phyloP scores from a whole-genome alignment of 2,329 filamentous ascomycete species.

The Seiridium unicorne region DNA sequence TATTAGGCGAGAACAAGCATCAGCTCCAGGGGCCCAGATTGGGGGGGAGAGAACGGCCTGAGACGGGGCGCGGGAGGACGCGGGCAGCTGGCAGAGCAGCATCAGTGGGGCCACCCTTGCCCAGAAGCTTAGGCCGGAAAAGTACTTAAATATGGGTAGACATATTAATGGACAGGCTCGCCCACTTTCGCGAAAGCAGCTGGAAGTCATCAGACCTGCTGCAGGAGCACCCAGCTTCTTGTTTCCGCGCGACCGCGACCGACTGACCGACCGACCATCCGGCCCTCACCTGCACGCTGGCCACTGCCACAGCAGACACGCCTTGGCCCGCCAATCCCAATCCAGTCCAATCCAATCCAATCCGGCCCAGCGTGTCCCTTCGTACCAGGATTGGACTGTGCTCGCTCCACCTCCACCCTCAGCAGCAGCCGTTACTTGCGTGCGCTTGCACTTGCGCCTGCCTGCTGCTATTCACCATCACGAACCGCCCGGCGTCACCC shows the following conservation, averaged over 20 bases:
- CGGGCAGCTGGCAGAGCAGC: constrained; percentile 6
- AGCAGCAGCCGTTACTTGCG: no score
- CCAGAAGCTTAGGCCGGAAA: constrained; percentile 7
- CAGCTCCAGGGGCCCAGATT: neutral
- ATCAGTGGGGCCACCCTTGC: constrained; percentile 3
- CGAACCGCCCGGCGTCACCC: neutral
- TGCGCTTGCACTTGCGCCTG: no score
- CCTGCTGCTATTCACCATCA: neutral
- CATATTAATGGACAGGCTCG: constrained; percentile 16
- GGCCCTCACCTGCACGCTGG: neutral
- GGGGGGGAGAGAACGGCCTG: constrained; percentile 1
- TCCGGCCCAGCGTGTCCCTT: no score
- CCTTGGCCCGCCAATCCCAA: neutral
- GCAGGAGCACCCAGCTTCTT: neutral
- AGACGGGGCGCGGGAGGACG: neutral
- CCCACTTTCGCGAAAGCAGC: constrained; percentile 14
- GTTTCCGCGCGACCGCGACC: neutral
- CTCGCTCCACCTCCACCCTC: no score
- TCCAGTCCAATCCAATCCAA: neutral
- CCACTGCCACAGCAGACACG: neutral
- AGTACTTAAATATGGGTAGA: constrained; percentile 15
- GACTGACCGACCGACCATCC: constrained; percentile 2
- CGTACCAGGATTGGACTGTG: no score
- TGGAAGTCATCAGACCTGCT: constrained; percentile 16
- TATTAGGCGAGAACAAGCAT: constrained; percentile 6